A percentile compares a stretch with the other conserved stretches of the same genome.
These are phyloP conservation scores for Fusarium sp. DNA, from an alignment of 2,329 filamentous ascomycete genomes.

Conservation along the genomic window DNA sequence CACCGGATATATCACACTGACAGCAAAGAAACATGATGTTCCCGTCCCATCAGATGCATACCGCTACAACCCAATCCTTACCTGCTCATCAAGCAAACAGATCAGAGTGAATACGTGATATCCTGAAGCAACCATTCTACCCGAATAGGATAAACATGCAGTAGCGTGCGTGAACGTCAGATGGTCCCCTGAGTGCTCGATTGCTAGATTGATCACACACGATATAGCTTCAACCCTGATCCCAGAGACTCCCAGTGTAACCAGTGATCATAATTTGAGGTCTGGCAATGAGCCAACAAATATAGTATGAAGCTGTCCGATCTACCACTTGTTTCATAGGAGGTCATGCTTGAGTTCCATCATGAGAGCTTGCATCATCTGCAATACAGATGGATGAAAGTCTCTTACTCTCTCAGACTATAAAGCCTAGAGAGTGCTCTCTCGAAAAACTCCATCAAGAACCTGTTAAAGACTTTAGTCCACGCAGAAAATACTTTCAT, in stretches of 20 bases:
- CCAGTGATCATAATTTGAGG: not conserved
- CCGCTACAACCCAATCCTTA: not conserved
- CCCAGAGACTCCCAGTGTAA: constrained; percentile 17
- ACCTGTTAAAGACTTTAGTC: not conserved
- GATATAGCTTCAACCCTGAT: constrained; percentile 8
- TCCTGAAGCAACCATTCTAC: not conserved
- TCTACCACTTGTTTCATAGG: not conserved
- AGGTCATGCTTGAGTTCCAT: not conserved
- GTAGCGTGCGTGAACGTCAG: not conserved
- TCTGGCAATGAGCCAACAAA: constrained; percentile 4
- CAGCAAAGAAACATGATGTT: not conserved
- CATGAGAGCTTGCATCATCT: not conserved
- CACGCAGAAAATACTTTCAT: not conserved
- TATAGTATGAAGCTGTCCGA: constrained; percentile 2
- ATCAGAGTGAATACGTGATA: not conserved
- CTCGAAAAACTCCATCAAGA: not conserved
- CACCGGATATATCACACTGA: not conserved
- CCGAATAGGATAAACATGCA: not conserved
- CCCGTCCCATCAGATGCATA: not conserved
- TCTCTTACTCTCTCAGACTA: not conserved
- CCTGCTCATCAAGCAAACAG: not conserved
- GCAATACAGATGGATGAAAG: not conserved
- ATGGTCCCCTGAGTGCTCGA: not conserved
- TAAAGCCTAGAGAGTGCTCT: constrained; percentile 1
- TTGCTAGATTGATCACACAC: constrained; percentile 4